Conservation (phyloP, 441 rosid species). For the Adansonia gregorii region DNA sequence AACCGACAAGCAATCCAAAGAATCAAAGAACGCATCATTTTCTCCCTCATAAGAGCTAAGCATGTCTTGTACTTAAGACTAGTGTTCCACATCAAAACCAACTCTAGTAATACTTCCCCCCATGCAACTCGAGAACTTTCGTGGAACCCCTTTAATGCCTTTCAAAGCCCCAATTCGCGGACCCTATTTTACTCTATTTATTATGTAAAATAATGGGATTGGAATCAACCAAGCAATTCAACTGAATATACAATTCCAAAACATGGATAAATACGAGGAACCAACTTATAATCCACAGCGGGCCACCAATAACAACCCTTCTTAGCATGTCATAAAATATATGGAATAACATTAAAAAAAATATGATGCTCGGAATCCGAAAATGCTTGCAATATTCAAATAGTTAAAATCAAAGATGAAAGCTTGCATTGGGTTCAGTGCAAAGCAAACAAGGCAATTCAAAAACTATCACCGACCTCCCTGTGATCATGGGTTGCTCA, state of each 20-base stretch:
- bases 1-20: constrained; percentile 50
- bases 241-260: constrained; percentile 31
- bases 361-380: constrained; percentile 24
- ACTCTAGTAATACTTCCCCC: constrained; percentile 27
- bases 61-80: constrained; percentile 54
- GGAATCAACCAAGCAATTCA: constrained; percentile 9
- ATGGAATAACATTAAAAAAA: constrained; percentile 30
- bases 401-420: constrained; percentile 38
- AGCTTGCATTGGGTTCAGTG: constrained; percentile 52
- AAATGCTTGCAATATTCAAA: constrained; percentile 37
- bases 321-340: constrained; percentile 30
- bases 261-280: constrained; percentile 48
- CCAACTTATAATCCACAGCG: constrained; percentile 35
- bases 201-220: constrained; percentile 22
- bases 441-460: constrained; percentile 53
- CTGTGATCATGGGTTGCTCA: constrained; percentile 40
- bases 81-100: constrained; percentile 41
- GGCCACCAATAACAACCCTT: constrained; percentile 35
- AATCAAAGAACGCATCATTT: constrained; percentile 67
- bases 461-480: constrained; percentile 58
- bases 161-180: constrained; percentile 47
- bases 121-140: constrained; percentile 27
- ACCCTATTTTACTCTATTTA: constrained; percentile 45
- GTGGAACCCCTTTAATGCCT: constrained; percentile 42
- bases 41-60: constrained; percentile 47